Evolutionary conservation across 2,329 filamentous ascomycete species (phyloP), one percentile per base, ranked within the genome.

Genomic region (Stachybotrys chlorohalonatus): DNA sequence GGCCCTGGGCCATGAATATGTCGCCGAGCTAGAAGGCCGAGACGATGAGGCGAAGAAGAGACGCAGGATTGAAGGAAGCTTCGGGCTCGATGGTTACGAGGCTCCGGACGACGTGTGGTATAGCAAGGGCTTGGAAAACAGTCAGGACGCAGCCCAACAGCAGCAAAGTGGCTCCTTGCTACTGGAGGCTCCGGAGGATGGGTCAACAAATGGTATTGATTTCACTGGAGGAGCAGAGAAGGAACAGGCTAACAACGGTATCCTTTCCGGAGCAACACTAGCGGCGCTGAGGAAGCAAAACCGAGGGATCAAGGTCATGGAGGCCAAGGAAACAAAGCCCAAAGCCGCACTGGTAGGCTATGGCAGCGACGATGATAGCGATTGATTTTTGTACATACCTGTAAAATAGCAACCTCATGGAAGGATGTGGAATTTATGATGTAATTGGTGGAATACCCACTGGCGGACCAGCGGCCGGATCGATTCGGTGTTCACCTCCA

Each of bases 11-110:
- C 90, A 87, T 0, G 90, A 91, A 31, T 97, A 94, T 60, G 86
- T 99, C 0, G 90, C 91, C 0, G 91, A 99, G 75, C 86, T 99
- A 51, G 94, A 99, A 69, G 94, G 94, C 15, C 83, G 89, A 52
- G 90, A 96, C 60, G 89, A 89, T 0, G 90, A 92, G 63, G 88
- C 91, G 47, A 81, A 85, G 66, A 97, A 96, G 75, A 80, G 92
- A 64, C 84, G 93, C 70, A 95, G 90, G 72, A 84, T 96, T 31
- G 90, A 96, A 69, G 91, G 90, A 52, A 86, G 82, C 24, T 97
- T 96, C 66, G 93, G 92, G 0, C 71, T 99, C 49, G 82, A 93
- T 54, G 93, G 92, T 1, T 97, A 96, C 68, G 90, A 97, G 65
- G 92, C 92, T 1, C 92, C 93, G 0, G 94, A 99, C 67, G 87